phyloP scores from a whole-genome alignment of 1,139 yeast species.

The Suhomyces panamericanus region DNA sequence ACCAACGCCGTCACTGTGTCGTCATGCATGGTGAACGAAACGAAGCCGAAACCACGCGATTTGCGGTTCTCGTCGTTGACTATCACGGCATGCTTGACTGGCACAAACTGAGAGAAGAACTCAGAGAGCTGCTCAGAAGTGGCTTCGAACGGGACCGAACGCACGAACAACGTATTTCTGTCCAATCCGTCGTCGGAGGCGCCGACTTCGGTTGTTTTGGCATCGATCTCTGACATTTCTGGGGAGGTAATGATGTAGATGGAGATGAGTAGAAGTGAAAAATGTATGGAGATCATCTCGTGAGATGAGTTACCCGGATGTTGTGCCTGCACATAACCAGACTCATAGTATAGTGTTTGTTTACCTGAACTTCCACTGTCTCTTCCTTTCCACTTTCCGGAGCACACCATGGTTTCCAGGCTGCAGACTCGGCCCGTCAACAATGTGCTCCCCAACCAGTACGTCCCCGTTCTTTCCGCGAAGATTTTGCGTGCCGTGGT shows the following conservation, averaged over 20 bases:
- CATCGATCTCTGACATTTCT: constrained; percentile 9
- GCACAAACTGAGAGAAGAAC: constrained; percentile 87
- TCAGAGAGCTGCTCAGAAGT: constrained; percentile 79
- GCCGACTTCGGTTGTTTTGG: neutral
- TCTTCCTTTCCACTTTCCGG: neutral
- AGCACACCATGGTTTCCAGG: neutral
- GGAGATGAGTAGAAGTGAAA: constrained; percentile 3
- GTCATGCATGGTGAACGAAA: constrained; percentile 80
- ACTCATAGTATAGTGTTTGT: neutral
- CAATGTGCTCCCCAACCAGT: constrained; percentile 42
- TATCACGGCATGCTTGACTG: constrained; percentile 92
- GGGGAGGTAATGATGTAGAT: neutral
- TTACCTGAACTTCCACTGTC: neutral
- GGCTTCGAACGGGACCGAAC: constrained; percentile 78
- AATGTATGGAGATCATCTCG: constrained; percentile 13
- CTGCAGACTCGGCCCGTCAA: constrained; percentile 2
- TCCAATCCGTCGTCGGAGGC: constrained; percentile 43
- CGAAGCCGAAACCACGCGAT: constrained; percentile 95
- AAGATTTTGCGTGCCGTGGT: constrained; percentile 27
- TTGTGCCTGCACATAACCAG: too few relatives aligned
- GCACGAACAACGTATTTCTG: constrained; percentile 74
- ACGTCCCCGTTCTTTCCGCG: constrained; percentile 35
- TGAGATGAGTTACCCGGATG: constrained; percentile 13
- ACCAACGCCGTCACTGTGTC: constrained; percentile 79
- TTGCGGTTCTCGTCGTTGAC: constrained; percentile 75